These are phyloP conservation scores for Wickerhamomyces strasburgensis DNA, from an alignment of 805 yeast genomes.

Conservation along the genomic window DNA sequence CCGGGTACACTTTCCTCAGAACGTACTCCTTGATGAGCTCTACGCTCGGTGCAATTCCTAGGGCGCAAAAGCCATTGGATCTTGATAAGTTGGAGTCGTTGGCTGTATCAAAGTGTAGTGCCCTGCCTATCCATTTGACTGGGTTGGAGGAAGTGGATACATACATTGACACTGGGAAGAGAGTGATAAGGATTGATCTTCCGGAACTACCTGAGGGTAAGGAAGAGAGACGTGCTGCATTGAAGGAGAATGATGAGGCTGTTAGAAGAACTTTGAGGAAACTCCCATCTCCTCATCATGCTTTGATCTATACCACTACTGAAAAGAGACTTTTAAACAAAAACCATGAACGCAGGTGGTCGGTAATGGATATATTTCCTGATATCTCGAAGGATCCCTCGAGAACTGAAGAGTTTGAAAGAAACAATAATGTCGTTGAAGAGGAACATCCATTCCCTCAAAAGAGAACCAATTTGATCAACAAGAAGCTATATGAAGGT, in stretches of 20 bases:
- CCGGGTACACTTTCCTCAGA: conserved; percentile 43
- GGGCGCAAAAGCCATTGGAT: conserved; percentile 36
- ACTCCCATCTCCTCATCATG: conserved; percentile 68
- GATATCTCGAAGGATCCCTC: conserved; percentile 49
- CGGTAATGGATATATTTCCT: conserved; percentile 42
- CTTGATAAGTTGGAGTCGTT: conserved; percentile 34
- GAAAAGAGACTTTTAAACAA: conserved; percentile 24
- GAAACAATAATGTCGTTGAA: conserved; percentile 40
- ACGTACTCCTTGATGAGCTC: conserved; percentile 53
- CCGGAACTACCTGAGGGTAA: conserved; percentile 41
- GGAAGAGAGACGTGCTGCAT: conserved; percentile 26
- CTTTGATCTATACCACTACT: conserved; percentile 53
- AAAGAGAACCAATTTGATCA: conserved; percentile 30
- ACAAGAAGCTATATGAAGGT: conserved; percentile 22
- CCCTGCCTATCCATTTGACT: conserved; percentile 37
- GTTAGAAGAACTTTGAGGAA: conserved; percentile 55
- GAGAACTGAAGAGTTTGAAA: conserved; percentile 48
- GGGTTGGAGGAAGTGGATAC: conserved; percentile 44
- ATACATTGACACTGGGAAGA: conserved; percentile 57
- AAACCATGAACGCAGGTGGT: conserved; percentile 28
- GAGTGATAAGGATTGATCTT: conserved; percentile 58
- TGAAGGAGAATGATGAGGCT: conserved; percentile 35
- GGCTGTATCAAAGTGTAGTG: conserved; percentile 47
- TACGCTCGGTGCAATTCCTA: conserved; percentile 55
- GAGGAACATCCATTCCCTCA: conserved; percentile 28